phyloP scores from a whole-genome alignment of 345 rosid genomes.

The Conringia planisiliqua region DNA sequence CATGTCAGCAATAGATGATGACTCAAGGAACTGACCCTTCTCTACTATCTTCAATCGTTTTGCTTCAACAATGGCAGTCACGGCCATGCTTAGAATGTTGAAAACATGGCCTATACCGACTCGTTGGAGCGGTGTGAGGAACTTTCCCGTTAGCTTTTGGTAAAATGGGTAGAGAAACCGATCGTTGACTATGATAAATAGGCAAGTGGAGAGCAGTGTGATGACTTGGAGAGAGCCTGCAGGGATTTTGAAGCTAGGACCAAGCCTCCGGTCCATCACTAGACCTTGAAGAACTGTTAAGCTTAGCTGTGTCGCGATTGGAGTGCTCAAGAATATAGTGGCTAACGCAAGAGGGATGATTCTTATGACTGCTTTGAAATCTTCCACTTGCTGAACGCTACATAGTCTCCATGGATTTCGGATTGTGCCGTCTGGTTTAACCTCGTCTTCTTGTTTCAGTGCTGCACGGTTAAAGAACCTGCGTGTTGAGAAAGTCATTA shows the following conservation, averaged over 20 bases:
- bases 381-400: conserved; percentile 55
- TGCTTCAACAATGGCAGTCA: conserved; percentile 48
- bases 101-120: conserved; percentile 51
- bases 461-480: conserved; percentile 39
- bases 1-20: conserved; percentile 40
- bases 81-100: conserved; percentile 35
- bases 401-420: conserved; percentile 52
- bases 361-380: conserved; percentile 49
- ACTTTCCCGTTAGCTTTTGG: conserved; percentile 26
- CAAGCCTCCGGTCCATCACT: conserved; percentile 46
- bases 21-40: not conserved
- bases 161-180: conserved; percentile 40
- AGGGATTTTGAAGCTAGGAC: conserved; percentile 50
- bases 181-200: conserved; percentile 40
- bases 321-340: conserved; percentile 36
- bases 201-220: conserved; percentile 32
- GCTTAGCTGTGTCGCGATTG: conserved; percentile 39
- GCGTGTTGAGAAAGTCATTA: not conserved
- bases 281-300: conserved; percentile 56
- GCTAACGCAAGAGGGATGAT: conserved; percentile 49
- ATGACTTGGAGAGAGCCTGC: conserved; percentile 51
- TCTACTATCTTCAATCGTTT: conserved; percentile 39
- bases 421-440: conserved; percentile 33
- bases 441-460: conserved; percentile 40
- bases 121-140: conserved; percentile 40